A percentile compares a stretch with the other conserved stretches of the same genome.
These are phyloP conservation scores for Epichloe sp. DNA, from an alignment of 2,329 filamentous ascomycete genomes.

Conservation along the genomic window DNA sequence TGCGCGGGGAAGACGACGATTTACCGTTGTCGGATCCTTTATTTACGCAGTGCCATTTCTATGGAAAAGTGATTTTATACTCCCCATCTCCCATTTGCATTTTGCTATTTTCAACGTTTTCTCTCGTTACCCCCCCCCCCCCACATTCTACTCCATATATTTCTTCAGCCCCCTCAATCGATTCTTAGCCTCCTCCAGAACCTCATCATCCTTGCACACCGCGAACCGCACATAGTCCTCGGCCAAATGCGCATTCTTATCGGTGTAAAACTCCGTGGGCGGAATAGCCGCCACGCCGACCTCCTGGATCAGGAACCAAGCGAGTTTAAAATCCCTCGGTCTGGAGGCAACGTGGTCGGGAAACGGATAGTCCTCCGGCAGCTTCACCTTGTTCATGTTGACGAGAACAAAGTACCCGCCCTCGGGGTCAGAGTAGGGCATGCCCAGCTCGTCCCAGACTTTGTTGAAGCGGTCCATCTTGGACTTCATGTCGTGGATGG, in stretches of 20 bases:
- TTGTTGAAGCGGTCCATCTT: conserved; percentile 83
- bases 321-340: conserved; percentile 85
- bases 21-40: too few relatives aligned
- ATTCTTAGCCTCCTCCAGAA: conserved; percentile 69
- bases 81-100: too few relatives aligned
- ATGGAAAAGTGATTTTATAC: too few relatives aligned
- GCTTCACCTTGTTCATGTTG: conserved; percentile 76
- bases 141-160: conserved; percentile 38
- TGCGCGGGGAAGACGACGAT: too few relatives aligned
- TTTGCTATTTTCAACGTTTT: too few relatives aligned
- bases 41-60: too few relatives aligned
- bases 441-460: conserved; percentile 59
- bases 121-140: too few relatives aligned
- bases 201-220: conserved; percentile 86
- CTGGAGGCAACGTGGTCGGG: conserved; percentile 75
- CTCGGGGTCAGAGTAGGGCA: conserved; percentile 83
- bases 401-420: conserved; percentile 96
- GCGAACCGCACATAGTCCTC: conserved; percentile 93
- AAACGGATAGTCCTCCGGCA: conserved; percentile 78
- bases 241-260: conserved; percentile 66
- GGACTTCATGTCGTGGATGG: conserved; percentile 73
- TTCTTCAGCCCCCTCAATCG: conserved; percentile 58
- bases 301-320: conserved; percentile 95
- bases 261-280: conserved; percentile 93
- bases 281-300: conserved; percentile 92